Base-by-base conservation (phyloP, 495 filamentous ascomycete genomes). In the Bacidia rubella region DNA sequence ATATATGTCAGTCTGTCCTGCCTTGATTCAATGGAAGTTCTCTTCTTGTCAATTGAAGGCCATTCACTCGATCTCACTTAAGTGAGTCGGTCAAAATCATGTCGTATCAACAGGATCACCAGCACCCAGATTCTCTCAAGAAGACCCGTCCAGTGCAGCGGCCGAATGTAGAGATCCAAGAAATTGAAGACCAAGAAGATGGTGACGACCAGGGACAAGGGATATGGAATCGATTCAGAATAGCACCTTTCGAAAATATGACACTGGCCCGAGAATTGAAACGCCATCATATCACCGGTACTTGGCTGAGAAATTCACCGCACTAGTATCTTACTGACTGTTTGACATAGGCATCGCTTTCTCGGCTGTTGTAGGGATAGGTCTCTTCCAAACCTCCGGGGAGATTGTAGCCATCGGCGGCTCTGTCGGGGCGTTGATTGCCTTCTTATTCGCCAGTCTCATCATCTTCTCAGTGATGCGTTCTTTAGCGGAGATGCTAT, bases 401-500 rank as follows among this genome's bases (percentile, higher is more conserved):
- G 54, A 68, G 41, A 61, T 69, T 26, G 57, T 73, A 12, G 57
- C 60, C 24, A 26, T 66, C 1, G 59, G 58, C 12, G 70, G 71
- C 1, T 60, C 62, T 11, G 55, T 68, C 1, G 69, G 68, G 11
- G 62, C 63, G 10, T 47, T 70, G 3, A 24, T 74, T n/a, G 58
- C 66, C 2, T 71, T 65, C 51, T 20, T 66, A 2, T 49, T 67
- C 17, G 67, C 68, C 5, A 67, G 67, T 3, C 52, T 67, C 12
- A 45, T 71, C 5, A 57, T 69, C 17, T 65, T 66, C 57, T 62
- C 57, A 2, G 67, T 73, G 1, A 72, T 70, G 65, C 56, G 62
- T 21, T 65, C 68, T 12, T 60, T 74, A 3, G 63, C 63, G 24
- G 71, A 72, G 48, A 65, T 74, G 61, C 65, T 66, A 2, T 64